Conservation (phyloP, 768 basidiomycete species). For the Dioszegia aurantiaca region DNA sequence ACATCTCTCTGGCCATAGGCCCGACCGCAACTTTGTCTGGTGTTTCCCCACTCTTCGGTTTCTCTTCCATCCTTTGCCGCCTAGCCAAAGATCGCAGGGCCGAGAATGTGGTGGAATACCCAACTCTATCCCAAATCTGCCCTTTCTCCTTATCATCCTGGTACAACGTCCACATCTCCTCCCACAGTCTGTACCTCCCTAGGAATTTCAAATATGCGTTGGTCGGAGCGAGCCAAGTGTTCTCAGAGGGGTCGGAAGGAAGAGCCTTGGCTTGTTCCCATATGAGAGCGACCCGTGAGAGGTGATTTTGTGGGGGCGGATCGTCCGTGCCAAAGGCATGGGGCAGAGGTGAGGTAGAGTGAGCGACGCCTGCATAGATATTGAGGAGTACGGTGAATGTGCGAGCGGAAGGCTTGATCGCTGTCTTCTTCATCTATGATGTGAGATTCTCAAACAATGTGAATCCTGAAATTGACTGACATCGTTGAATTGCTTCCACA, state of each 20-base stretch:
- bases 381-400: slow-evolving; percentile 45
- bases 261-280: slow-evolving; percentile 21
- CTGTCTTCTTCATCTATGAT: slow-evolving; percentile 49
- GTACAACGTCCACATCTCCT: slow-evolving; percentile 39
- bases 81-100: slow-evolving; percentile 4
- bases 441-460: not conserved
- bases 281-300: slow-evolving; percentile 32
- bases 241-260: slow-evolving; percentile 1
- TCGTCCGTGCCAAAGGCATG: not conserved
- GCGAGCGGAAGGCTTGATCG: slow-evolving; percentile 39
- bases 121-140: slow-evolving; percentile 34
- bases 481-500: slow-evolving; percentile 47
- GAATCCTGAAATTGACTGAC: slow-evolving; percentile 26
- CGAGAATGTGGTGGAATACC: slow-evolving; percentile 41
- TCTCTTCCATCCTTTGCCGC: not conserved
- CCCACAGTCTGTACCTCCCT: slow-evolving; percentile 29
- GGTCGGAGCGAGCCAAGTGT: slow-evolving; percentile 26
- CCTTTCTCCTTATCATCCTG: slow-evolving; percentile 25
- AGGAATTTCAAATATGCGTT: slow-evolving; percentile 48
- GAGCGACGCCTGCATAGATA: slow-evolving; percentile 30
- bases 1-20: slow-evolving; percentile 17
- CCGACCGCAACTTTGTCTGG: slow-evolving; percentile 13
- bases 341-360: slow-evolving; percentile 4
- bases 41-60: not conserved
- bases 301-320: slow-evolving; percentile 17